Evolutionary conservation across 768 basidiomycete genomes (phyloP), one percentile per base, ranked within the genome.

Genomic region (Rhodotorula graminis): DNA sequence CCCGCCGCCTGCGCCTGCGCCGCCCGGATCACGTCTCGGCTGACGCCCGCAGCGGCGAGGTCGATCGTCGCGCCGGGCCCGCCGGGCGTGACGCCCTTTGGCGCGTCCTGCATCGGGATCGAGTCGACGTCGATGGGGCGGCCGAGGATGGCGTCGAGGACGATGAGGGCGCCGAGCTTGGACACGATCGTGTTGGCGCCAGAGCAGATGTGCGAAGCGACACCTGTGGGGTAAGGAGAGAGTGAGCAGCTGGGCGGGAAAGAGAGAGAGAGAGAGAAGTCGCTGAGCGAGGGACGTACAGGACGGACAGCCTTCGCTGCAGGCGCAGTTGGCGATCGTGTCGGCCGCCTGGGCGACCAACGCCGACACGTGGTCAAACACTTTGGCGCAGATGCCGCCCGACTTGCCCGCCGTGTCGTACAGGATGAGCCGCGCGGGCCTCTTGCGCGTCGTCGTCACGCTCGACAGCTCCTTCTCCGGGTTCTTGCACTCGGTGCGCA

Each of bases 401-500:
- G 84, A 85, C 76, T 86, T 87, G 2, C 88, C 90, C 16, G 86
- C 82, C 29, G 84, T 80, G 71, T 93, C 92, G 76, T 90, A 93
- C 77, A 94, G 90, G 52, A 93, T 88, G 31, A 95, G 81, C 78
- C 61, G 63, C 12, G 78, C 77, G 16, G 77, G 77, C 37, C 78
- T 27, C 53, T 76, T 77, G 50, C 77, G 64, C 33, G 70, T 72
- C 23, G 70, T 76, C 71, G 69, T 61, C 0, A 65, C 74, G 37
- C 67, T 68, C 15, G 72, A 70, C 57, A 79, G 50, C 67, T 79
- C 78, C 60, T 79, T 79, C 70, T 79, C 74, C 5, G 77, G 75
- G 49, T 65, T 68, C 77, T 78, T 91, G 82, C 93, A 94, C 78
- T 94, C 93, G 5, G 92, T 93, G 70, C 83, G 85, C 47, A 93